A percentile compares a stretch with the other conserved stretches of the same genome.
These are phyloP conservation scores for Penicillium expansum DNA, from an alignment of 2,329 filamentous ascomycete species.

Conservation along the genomic window DNA sequence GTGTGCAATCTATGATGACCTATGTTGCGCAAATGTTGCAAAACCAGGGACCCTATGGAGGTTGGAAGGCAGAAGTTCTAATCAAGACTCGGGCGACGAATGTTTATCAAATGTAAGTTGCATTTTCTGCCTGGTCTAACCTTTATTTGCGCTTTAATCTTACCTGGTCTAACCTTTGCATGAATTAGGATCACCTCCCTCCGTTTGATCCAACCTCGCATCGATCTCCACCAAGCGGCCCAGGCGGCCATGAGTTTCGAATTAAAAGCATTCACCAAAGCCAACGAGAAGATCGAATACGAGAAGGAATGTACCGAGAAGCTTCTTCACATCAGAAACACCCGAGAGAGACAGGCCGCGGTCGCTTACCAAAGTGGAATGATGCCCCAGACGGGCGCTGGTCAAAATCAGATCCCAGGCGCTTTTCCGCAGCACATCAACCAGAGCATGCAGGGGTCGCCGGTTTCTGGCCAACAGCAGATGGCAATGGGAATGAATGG, in stretches of 20 bases:
- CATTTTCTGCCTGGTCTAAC: not conserved
- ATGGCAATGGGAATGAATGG: conserved; percentile 39
- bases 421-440: conserved; percentile 52
- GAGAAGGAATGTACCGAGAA: conserved; percentile 46
- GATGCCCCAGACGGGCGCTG: conserved; percentile 36
- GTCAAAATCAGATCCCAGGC: conserved; percentile 43
- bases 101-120: conserved; percentile 45
- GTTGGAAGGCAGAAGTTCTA: conserved; percentile 45
- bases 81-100: conserved; percentile 42
- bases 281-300: conserved; percentile 44
- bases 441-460: conserved; percentile 51
- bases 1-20: conserved; percentile 37
- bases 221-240: conserved; percentile 39
- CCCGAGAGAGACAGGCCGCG: conserved; percentile 43
- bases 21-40: conserved; percentile 42
- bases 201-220: conserved; percentile 45
- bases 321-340: conserved; percentile 45
- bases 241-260: conserved; percentile 46
- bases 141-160: not conserved
- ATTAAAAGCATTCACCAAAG: conserved; percentile 45
- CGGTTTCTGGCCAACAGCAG: conserved; percentile 43
- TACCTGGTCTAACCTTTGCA: conserved; percentile 9
- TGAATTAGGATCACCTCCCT: conserved; percentile 45
- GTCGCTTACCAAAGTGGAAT: conserved; percentile 40
- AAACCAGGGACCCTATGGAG: conserved; percentile 42